Conservation (phyloP, 2,329 filamentous ascomycete species). For the Samsoniella hepiali region DNA sequence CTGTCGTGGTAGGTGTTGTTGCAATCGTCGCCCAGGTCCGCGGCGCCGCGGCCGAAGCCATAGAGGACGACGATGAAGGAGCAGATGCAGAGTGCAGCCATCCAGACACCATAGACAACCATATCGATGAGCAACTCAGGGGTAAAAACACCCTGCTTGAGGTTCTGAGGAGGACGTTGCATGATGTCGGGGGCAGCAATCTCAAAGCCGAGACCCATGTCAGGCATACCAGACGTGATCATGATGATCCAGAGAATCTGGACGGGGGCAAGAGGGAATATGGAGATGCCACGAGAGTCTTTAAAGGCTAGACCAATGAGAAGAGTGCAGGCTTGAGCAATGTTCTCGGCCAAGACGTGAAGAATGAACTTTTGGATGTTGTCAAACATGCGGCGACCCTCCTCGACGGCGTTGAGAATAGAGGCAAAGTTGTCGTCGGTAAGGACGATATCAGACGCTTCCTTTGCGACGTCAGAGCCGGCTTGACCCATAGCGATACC, state of each 20-base stretch:
- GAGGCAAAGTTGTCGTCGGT: constrained; percentile 72
- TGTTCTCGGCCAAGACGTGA: constrained; percentile 64
- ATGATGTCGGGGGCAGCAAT: constrained; percentile 66
- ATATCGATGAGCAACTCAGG: constrained; percentile 63
- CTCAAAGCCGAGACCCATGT: constrained; percentile 74
- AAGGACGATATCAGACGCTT: constrained; percentile 64
- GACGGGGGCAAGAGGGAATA: constrained; percentile 70
- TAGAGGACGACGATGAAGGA: constrained; percentile 53
- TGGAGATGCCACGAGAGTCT: constrained; percentile 58
- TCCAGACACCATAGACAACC: constrained; percentile 64
- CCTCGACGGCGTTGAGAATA: constrained; percentile 68
- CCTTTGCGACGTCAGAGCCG: constrained; percentile 68
- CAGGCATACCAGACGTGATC: constrained; percentile 70
- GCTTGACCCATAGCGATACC: constrained; percentile 67
- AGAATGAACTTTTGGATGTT: constrained; percentile 73
- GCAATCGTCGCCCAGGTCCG: constrained; percentile 55
- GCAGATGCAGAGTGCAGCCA: constrained; percentile 55
- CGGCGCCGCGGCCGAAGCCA: constrained; percentile 43
- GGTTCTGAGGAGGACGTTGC: constrained; percentile 62
- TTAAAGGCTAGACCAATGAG: constrained; percentile 70
- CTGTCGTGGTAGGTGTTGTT: constrained; percentile 51
- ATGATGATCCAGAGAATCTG: constrained; percentile 78
- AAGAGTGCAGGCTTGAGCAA: constrained; percentile 65
- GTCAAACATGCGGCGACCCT: constrained; percentile 68
- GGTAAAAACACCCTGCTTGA: constrained; percentile 59